These are phyloP conservation scores for Trichosporon coremiiforme DNA, from an alignment of 1,284 basidiomycete species.

Conservation along the genomic window DNA sequence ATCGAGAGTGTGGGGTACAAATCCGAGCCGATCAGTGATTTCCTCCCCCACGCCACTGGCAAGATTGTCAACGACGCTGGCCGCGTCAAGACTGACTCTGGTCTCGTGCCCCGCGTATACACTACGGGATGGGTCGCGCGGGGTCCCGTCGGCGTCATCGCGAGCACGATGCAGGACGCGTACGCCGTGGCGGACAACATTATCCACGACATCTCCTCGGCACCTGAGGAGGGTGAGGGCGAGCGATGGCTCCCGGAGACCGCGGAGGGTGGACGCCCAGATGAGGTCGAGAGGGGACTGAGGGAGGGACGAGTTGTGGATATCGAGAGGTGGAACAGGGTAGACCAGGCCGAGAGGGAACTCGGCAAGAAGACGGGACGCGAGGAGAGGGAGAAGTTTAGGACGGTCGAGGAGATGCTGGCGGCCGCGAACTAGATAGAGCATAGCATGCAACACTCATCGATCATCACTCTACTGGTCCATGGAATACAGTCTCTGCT, in stretches of 20 bases:
- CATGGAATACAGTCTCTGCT: too few relatives aligned
- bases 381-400: constrained; percentile 53
- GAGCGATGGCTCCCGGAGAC: constrained; percentile 19
- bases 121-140: constrained; percentile 91
- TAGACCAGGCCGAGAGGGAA: constrained; percentile 45
- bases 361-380: constrained; percentile 38
- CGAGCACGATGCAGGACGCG: constrained; percentile 91
- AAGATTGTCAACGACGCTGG: constrained; percentile 53
- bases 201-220: constrained; percentile 40
- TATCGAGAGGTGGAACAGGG: constrained; percentile 47
- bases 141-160: constrained; percentile 90
- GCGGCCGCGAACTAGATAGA: constrained; percentile 28
- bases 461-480: neutral
- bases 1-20: constrained; percentile 87
- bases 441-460: neutral
- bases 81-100: constrained; percentile 49
- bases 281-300: constrained; percentile 32
- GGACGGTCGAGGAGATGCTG: constrained; percentile 64
- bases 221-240: neutral
- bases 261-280: constrained; percentile 41
- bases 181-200: constrained; percentile 60
- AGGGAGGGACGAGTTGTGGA: constrained; percentile 44
- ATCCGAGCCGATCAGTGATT: constrained; percentile 62
- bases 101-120: constrained; percentile 68
- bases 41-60: constrained; percentile 56